Base-by-base conservation (phyloP, 371 early-diverging fungal species). In the Zopfochytrium polystomum region DNA sequence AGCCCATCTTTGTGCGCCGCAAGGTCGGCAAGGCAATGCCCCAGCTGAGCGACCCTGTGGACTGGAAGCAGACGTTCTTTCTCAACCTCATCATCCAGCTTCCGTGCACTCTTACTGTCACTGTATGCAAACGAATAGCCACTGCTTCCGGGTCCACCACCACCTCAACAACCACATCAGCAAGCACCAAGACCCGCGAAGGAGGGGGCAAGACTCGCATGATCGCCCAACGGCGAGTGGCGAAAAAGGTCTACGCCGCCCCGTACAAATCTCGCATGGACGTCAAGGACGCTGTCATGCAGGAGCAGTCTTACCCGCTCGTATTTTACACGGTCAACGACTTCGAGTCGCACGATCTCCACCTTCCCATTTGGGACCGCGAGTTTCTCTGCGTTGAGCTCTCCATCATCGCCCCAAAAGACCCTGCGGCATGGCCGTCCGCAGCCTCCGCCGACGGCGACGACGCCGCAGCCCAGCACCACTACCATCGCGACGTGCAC, bases 41-140 rank as follows among this genome's bases (percentile, higher is more conserved):
- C n/a, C n/a, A n/a, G n/a, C n/a, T n/a, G n/a, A n/a, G n/a, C n/a
- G n/a, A n/a, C n/a, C n/a, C n/a, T n/a, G n/a, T 91, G 5, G 78
- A 85, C 62, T 91, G 91, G 91, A 88, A 87, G 62, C 88, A 91
- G 66, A 88, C 91, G 2, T 88, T 91, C 63, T 84, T 88, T 62
- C 74, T 91, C 52, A 91, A 91, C 58, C 78, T 90, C 33, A 90
- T 91, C 60, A 86, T 88, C 35, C 91, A 90, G 80, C 78, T 89
- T 65, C 88, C 88, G 15, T 90, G 90, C 78, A 85, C 85, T 50
- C 68, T 91, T 58, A 87, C 89, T 0, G 89, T 90, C 18, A 84
- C 91, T 1, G 84, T 91, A 20, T 89, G 88, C 65, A 75, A 72
- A 11, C 79, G 82, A 3, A n/a, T n/a, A n/a, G n/a, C n/a, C n/a